Percentiles rank a stretch among this genome's conserved stretches.
Evolutionary conservation across 2,329 filamentous ascomycete genomes (phyloP).

Genomic region (Diplodia mutila): DNA sequence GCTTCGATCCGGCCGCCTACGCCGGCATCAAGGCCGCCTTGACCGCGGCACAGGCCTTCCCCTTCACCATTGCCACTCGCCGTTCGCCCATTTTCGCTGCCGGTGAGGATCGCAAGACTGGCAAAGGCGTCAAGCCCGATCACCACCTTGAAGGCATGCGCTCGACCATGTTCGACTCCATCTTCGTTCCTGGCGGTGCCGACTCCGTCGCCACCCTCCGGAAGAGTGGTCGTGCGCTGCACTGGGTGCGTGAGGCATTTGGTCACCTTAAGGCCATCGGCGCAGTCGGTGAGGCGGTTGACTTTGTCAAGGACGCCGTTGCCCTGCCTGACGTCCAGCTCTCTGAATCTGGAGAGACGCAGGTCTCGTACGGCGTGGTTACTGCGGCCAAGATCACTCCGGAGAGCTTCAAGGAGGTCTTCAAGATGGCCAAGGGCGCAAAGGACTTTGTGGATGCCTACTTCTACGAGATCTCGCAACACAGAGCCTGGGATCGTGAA

Average conservation of each 20-base stretch:
- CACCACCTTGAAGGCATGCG: constrained; percentile 81
- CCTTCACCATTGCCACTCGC: constrained; percentile 72
- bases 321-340: constrained; percentile 54
- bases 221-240: constrained; percentile 71
- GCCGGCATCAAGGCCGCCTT: constrained; percentile 67
- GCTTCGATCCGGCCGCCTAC: constrained; percentile 71
- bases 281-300: constrained; percentile 72
- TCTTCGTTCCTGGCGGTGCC: constrained; percentile 75
- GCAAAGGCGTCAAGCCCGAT: constrained; percentile 66
- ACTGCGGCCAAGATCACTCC: constrained; percentile 62
- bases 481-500: constrained; percentile 76
- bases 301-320: constrained; percentile 59
- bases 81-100: constrained; percentile 68
- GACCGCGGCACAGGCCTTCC: constrained; percentile 64
- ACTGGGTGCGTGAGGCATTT: constrained; percentile 81
- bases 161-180: constrained; percentile 78
- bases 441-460: constrained; percentile 73
- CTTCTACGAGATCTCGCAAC: constrained; percentile 69
- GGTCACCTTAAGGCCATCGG: constrained; percentile 80
- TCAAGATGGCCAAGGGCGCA: constrained; percentile 68
- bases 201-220: constrained; percentile 65
- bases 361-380: constrained; percentile 77
- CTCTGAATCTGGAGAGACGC: constrained; percentile 54
- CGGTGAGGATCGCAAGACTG: constrained; percentile 57
- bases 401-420: constrained; percentile 62